phyloP scores from a whole-genome alignment of 1,139 yeast genomes.

The Wickerhamomyces sp. region DNA sequence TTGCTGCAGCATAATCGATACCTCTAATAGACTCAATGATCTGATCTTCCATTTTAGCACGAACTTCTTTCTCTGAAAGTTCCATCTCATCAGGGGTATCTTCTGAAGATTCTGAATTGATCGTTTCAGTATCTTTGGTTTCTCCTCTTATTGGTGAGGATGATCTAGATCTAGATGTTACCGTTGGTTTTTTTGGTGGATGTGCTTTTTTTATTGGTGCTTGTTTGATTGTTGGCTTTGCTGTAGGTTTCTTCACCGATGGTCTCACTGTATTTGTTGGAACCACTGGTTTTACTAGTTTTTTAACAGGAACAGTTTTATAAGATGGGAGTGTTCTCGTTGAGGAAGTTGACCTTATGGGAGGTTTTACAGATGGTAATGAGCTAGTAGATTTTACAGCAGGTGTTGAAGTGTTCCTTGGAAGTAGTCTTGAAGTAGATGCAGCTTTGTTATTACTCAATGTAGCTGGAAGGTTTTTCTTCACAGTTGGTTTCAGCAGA shows the following conservation, averaged over 20 bases:
- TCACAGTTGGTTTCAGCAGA: background rate
- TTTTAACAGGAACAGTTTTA: background rate
- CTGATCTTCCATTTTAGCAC: conserved; percentile 31
- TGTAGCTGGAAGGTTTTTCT: conserved; percentile 3
- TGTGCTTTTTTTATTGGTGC: conserved; percentile 1
- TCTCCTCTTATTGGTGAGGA: conserved; percentile 18
- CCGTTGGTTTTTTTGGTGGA: background rate
- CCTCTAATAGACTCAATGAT: conserved; percentile 34
- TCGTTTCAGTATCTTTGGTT: conserved; percentile 30
- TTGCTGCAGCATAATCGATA: conserved; percentile 65
- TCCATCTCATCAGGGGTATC: conserved; percentile 18
- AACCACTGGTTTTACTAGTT: background rate
- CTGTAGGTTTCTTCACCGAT: conserved; percentile 5
- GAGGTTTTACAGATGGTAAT: background rate
- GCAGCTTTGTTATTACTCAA: conserved; percentile 11
- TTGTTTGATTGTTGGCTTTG: conserved; percentile 5
- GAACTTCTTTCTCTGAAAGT: conserved; percentile 23
- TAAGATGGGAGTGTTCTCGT: conserved; percentile 5
- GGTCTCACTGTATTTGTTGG: conserved; percentile 3
- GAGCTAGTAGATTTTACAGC: background rate
- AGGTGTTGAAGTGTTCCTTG: conserved; percentile 7
- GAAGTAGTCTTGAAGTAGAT: conserved; percentile 6
- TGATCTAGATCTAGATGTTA: conserved; percentile 14
- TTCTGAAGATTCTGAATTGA: conserved; percentile 21
- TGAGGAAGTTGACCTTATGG: conserved; percentile 1